Conservation (phyloP, 495 filamentous ascomycete species). For the Trichoderma asperelloides region DNA sequence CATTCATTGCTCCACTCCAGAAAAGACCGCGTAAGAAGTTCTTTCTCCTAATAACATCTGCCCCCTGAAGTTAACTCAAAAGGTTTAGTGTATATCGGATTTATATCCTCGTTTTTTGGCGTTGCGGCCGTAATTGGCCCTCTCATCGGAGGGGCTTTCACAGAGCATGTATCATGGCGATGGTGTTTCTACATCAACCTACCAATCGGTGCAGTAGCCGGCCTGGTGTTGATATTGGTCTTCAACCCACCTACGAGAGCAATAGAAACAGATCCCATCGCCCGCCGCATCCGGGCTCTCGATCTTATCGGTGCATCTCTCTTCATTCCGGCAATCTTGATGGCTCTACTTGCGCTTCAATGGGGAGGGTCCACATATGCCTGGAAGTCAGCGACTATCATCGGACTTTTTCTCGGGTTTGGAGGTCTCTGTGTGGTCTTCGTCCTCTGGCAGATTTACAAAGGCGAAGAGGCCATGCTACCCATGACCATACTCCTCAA, state of each 20-base stretch:
- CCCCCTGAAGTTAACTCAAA: not conserved
- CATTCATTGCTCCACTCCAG: constrained; percentile 33
- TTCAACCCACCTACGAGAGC: constrained; percentile 34
- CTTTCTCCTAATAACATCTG: not conserved
- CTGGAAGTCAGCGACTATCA: constrained; percentile 35
- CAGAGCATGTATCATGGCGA: constrained; percentile 18
- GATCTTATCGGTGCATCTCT: constrained; percentile 42
- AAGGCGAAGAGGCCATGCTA: constrained; percentile 39
- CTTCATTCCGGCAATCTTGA: constrained; percentile 38
- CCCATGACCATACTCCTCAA: constrained; percentile 20
- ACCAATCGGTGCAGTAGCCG: constrained; percentile 20
- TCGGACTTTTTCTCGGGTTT: constrained; percentile 38
- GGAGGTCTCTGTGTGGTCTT: constrained; percentile 31
- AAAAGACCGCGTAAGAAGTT: constrained; percentile 30
- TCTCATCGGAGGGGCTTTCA: constrained; percentile 55
- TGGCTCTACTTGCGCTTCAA: constrained; percentile 43
- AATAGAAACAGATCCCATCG: constrained; percentile 15
- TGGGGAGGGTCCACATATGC: constrained; percentile 41
- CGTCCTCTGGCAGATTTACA: constrained; percentile 37
- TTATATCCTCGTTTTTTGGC: not conserved
- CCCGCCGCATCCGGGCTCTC: constrained; percentile 24
- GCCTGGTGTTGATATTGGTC: constrained; percentile 26
- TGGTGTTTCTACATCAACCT: constrained; percentile 50
- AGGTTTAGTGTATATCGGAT: constrained; percentile 10
- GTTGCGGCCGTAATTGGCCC: constrained; percentile 33